A percentile compares a stretch with the other conserved stretches of the same genome.
Evolutionary conservation across 1,284 basidiomycete genomes (phyloP).

Genomic region (Ganoderma meredithae): DNA sequence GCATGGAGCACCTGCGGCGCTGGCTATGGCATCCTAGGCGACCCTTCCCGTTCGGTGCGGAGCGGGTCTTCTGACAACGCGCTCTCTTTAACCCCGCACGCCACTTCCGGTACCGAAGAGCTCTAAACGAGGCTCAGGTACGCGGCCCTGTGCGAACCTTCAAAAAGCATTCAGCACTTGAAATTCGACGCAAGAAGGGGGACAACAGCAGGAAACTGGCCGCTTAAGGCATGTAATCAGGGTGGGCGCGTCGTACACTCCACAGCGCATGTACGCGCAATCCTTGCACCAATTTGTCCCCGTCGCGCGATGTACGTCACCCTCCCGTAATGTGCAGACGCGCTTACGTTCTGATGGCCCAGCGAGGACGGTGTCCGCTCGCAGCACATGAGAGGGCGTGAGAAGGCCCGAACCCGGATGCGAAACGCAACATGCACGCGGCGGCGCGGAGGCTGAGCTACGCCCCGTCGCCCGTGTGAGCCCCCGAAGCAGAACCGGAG

Average conservation of each 20-base stretch:
- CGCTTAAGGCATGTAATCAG: background rate
- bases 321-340: constrained; percentile 8
- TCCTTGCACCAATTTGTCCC: constrained; percentile 8
- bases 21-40: background rate
- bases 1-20: background rate
- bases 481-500: constrained; percentile 1
- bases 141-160: background rate
- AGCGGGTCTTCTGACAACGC: background rate
- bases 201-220: background rate
- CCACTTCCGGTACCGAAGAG: constrained; percentile 11
- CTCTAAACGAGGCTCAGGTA: constrained; percentile 2
- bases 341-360: constrained; percentile 14
- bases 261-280: background rate
- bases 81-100: constrained; percentile 4
- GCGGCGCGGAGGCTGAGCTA: constrained; percentile 17
- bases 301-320: constrained; percentile 24
- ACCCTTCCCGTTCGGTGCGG: background rate
- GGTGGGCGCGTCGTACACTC: constrained; percentile 1
- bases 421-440: constrained; percentile 4
- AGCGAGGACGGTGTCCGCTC: constrained; percentile 8
- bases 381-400: constrained; percentile 4
- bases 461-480: constrained; percentile 14
- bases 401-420: constrained; percentile 5
- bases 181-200: constrained; percentile 4
- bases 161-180: background rate